A percentile compares a stretch with the other conserved stretches of the same genome.
Evolutionary conservation across 2,329 filamentous ascomycete species (phyloP).

Genomic region (Monascus ruber): DNA sequence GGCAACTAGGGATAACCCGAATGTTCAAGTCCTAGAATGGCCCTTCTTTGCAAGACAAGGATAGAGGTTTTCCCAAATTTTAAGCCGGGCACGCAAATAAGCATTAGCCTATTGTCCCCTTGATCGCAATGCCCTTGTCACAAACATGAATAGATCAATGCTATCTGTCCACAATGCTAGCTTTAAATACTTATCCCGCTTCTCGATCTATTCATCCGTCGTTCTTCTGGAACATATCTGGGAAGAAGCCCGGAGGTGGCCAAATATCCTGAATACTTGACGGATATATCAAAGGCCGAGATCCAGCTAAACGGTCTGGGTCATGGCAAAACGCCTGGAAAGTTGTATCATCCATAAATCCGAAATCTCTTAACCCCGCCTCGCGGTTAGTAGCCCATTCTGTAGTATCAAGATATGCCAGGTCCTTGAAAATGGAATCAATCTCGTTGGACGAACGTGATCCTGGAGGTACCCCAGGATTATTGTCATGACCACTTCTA

Average conservation of each 20-base stretch:
- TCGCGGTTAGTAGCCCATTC: conserved; percentile 33
- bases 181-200: not conserved
- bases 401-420: conserved; percentile 35
- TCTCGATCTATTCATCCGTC: conserved; percentile 12
- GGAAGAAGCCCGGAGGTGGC: conserved; percentile 32
- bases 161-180: too few species aligned
- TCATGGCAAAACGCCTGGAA: conserved; percentile 36
- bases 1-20: too few species aligned
- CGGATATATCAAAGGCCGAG: conserved; percentile 25
- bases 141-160: too few species aligned
- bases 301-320: conserved; percentile 28
- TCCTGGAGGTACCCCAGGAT: not conserved
- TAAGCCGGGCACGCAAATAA: too few species aligned
- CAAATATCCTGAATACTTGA: conserved; percentile 32
- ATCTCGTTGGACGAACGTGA: conserved; percentile 15
- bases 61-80: too few species aligned
- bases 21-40: too few species aligned
- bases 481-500: too few species aligned
- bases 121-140: too few species aligned
- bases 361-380: conserved; percentile 32
- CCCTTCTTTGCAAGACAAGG: too few species aligned
- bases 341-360: conserved; percentile 32
- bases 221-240: conserved; percentile 26
- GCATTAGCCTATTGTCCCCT: too few species aligned
- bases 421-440: conserved; percentile 35